Conservation (phyloP, 2,329 filamentous ascomycete species). For the Fusarium beomiforme region DNA sequence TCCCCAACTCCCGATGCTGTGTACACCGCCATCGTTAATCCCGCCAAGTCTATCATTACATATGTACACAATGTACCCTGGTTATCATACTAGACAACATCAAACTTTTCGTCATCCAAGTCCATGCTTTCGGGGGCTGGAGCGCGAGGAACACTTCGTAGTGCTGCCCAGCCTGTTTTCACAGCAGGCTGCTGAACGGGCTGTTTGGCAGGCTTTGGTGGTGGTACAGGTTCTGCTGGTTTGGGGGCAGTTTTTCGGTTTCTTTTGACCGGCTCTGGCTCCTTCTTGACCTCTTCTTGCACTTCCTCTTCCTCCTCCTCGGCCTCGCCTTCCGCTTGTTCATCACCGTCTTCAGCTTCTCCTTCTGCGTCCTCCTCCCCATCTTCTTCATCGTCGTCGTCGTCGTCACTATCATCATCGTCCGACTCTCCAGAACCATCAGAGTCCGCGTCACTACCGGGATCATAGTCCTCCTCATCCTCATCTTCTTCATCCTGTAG, state of each 20-base stretch:
- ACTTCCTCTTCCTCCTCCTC: conserved; percentile 39
- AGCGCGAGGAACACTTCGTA: conserved; percentile 37
- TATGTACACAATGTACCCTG: neutral
- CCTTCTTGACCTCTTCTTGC: conserved; percentile 28
- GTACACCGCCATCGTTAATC: neutral
- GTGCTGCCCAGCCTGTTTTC: conserved; percentile 47
- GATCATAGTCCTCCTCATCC: conserved; percentile 73
- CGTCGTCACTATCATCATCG: conserved; percentile 57
- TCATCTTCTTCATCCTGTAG: conserved; percentile 71
- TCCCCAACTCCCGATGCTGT: neutral
- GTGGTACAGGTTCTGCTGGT: neutral
- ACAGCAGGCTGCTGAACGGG: conserved; percentile 27
- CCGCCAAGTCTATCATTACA: conserved; percentile 15
- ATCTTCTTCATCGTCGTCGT: conserved; percentile 50
- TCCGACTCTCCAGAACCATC: conserved; percentile 67
- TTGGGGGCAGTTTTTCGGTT: neutral
- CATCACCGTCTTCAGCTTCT: conserved; percentile 34
- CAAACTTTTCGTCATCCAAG: conserved; percentile 47
- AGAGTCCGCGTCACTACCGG: conserved; percentile 68
- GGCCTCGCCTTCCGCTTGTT: conserved; percentile 30
- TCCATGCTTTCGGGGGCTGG: conserved; percentile 45
- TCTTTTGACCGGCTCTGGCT: conserved; percentile 1
- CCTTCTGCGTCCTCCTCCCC: conserved; percentile 38
- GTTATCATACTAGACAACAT: conserved; percentile 40
- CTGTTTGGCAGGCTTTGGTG: conserved; percentile 10